Base-by-base conservation (phyloP, 2,329 filamentous ascomycete genomes). In the Exserohilum turcica region DNA sequence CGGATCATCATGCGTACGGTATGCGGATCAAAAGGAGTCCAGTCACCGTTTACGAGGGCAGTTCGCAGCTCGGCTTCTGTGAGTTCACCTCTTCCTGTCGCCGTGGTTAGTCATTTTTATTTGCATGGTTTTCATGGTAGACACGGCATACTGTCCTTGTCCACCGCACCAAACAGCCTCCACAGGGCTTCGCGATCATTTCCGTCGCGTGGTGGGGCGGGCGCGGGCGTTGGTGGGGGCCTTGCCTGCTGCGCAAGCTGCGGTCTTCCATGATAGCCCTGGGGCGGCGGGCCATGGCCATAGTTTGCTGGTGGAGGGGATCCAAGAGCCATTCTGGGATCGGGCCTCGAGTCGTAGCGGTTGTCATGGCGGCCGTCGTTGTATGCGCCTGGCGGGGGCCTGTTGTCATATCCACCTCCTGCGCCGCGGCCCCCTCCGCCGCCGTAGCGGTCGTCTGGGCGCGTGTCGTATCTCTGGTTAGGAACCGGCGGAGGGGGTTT, bases 1-100 rank as follows among this genome's bases (percentile, higher is more conserved):
- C 92, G 89, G 64, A 99, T 97, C 92, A 99, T 97, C 91, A 97
- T 96, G 70, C 89, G 89, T 61, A 97, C 92, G 1, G 94, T 99
- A 66, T 96, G 90, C 4, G 87, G 83, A 76, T 99, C 92, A 74
- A 99, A 99, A 4, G 91, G 85, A 1, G 91, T 91, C 85, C 91
- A 97, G 80, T 99, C 94, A 49, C 92, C 93, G 72, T 99, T 99
- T 54, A 97, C 92, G 5, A 99, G 86, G 16, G 94, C 94, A 1
- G 90, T 88, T 8, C 90, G 88, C 36, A 99, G 86, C 75, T 97
- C 93, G 45, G 82, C 82, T 76, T 96, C 92, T 2, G 89, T 92
- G 40, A 99, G 83, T 60, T 92, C 86, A 16, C 93, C 92, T 45
- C 84, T 91, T 50, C 86, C 88, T 84, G 73, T 35, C 18, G 28